Percentiles rank a stretch among this genome's conserved stretches.
These are phyloP conservation scores for Evansstolkia leycettana DNA, from an alignment of 495 filamentous ascomycete genomes.

Conservation along the genomic window DNA sequence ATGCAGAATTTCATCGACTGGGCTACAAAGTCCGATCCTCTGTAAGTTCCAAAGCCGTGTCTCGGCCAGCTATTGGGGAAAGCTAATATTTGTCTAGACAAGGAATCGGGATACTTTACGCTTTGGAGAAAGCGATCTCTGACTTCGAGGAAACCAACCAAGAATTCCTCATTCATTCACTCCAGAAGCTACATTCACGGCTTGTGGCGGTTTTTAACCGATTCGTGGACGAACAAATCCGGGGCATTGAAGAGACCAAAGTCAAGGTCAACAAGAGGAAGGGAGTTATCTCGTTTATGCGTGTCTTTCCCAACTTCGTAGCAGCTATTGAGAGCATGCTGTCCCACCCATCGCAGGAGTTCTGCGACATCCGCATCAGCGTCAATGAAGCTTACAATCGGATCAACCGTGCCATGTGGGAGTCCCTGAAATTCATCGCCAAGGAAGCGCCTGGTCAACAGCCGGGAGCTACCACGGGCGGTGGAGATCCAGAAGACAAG, in stretches of 20 bases:
- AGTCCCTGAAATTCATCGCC: conserved; percentile 88
- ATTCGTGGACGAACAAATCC: conserved; percentile 89
- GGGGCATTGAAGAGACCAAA: conserved; percentile 96
- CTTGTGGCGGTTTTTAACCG: conserved; percentile 68
- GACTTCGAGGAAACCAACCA: conserved; percentile 80
- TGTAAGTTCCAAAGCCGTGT: too few species aligned
- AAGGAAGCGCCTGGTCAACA: conserved; percentile 67
- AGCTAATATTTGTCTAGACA: conserved; percentile 40
- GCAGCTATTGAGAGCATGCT: conserved; percentile 75
- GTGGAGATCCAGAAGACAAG: conserved; percentile 74
- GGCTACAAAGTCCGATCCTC: conserved; percentile 64
- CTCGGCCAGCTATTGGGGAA: background rate
- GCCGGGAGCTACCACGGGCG: conserved; percentile 38
- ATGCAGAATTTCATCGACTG: conserved; percentile 76
- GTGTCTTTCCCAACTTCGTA: conserved; percentile 80
- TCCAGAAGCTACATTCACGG: conserved; percentile 68
- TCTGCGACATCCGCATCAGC: conserved; percentile 54
- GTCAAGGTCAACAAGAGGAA: conserved; percentile 98
- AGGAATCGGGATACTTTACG: conserved; percentile 75
- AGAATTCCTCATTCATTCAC: conserved; percentile 68
- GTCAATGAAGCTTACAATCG: conserved; percentile 80
- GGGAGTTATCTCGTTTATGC: conserved; percentile 88
- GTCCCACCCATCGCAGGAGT: conserved; percentile 33
- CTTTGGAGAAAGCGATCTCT: conserved; percentile 62
- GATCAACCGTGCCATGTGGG: conserved; percentile 94